These are phyloP conservation scores for Fomitopsis palustris DNA, from an alignment of 1,284 basidiomycete species.

Conservation along the genomic window DNA sequence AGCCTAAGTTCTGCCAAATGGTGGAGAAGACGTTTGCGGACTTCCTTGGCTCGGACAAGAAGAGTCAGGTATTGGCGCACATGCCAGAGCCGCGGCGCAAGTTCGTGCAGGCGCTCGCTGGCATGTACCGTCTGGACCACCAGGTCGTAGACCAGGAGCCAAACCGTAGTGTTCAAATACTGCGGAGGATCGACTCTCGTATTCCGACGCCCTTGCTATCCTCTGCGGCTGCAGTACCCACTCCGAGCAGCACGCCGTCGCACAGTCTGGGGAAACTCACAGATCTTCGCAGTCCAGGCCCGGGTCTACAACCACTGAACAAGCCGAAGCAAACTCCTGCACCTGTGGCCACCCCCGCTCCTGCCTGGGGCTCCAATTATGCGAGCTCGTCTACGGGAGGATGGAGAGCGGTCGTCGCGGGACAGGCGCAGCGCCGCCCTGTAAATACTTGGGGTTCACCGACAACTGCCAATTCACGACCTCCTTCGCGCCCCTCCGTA, in stretches of 20 bases:
- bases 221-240: slow-evolving; percentile 24
- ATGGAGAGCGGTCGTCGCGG: slow-evolving; percentile 37
- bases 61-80: slow-evolving; percentile 72
- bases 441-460: slow-evolving; percentile 14
- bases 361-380: not conserved
- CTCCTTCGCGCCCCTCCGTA: slow-evolving; percentile 3
- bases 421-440: slow-evolving; percentile 17
- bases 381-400: slow-evolving; percentile 22
- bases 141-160: slow-evolving; percentile 87
- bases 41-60: slow-evolving; percentile 68
- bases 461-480: not conserved
- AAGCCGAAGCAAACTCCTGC: slow-evolving; percentile 18
- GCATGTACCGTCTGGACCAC: slow-evolving; percentile 76
- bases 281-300: slow-evolving; percentile 39
- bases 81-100: slow-evolving; percentile 78
- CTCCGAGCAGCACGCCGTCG: slow-evolving; percentile 23
- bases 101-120: slow-evolving; percentile 77
- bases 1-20: slow-evolving; percentile 62
- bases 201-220: slow-evolving; percentile 72
- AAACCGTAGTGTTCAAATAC: slow-evolving; percentile 72
- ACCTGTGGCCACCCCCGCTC: slow-evolving; percentile 14
- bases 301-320: slow-evolving; percentile 18
- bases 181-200: slow-evolving; percentile 78
- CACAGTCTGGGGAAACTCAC: slow-evolving; percentile 53
- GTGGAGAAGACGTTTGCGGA: slow-evolving; percentile 82